Conservation (phyloP, 768 basidiomycete species). For the Mycena rebaudengoi region DNA sequence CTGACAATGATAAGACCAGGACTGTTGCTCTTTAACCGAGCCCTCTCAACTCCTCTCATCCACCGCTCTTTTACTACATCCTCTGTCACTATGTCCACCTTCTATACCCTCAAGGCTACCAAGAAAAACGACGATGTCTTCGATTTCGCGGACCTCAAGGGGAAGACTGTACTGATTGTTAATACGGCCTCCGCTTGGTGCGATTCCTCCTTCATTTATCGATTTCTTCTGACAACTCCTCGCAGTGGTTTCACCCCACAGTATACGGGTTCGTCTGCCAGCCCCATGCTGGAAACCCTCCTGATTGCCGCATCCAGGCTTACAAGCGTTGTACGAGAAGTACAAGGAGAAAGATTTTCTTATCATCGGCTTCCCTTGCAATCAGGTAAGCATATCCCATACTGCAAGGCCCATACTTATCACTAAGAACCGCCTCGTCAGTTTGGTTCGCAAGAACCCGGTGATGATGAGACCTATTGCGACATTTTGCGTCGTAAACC, state of each 20-base stretch:
- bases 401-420: not conserved
- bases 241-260: slow-evolving; percentile 85
- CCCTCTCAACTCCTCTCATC: slow-evolving; percentile 36
- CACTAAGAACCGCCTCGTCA: slow-evolving; percentile 40
- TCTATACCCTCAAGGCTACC: slow-evolving; percentile 76
- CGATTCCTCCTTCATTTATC: slow-evolving; percentile 13
- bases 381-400: slow-evolving; percentile 61
- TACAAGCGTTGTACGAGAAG: slow-evolving; percentile 83
- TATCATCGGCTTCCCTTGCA: slow-evolving; percentile 92
- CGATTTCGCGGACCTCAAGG: slow-evolving; percentile 75
- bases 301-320: slow-evolving; percentile 49
- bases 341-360: slow-evolving; percentile 80
- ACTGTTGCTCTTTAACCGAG: slow-evolving; percentile 13
- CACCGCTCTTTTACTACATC: slow-evolving; percentile 63
- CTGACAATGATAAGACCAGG: not conserved
- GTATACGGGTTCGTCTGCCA: slow-evolving; percentile 65
- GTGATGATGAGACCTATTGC: slow-evolving; percentile 78
- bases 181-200: slow-evolving; percentile 83
- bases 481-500: slow-evolving; percentile 80
- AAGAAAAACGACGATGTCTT: slow-evolving; percentile 62
- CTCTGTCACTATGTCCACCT: slow-evolving; percentile 59
- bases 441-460: slow-evolving; percentile 90
- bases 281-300: not conserved
- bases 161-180: slow-evolving; percentile 81
- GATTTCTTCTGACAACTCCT: not conserved